Conservation (phyloP, 768 basidiomycete species). For the Kwoniella bestiolae region DNA sequence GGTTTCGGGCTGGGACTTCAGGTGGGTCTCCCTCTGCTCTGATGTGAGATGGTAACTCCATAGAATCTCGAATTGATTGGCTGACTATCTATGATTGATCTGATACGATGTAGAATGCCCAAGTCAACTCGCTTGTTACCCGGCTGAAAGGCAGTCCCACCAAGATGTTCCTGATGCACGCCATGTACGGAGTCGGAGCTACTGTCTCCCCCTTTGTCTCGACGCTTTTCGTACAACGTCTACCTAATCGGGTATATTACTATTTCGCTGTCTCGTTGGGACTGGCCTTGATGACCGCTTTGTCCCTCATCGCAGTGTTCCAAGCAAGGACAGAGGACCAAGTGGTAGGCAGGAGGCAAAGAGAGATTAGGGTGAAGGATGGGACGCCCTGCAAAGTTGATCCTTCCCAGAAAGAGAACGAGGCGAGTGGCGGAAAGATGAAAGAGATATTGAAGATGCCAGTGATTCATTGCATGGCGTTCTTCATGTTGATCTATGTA, state of each 20-base stretch:
- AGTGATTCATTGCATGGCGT: conserved; percentile 51
- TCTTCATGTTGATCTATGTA: conserved; percentile 58
- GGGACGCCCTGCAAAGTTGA: neutral
- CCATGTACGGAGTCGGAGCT: conserved; percentile 60
- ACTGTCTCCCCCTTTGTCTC: conserved; percentile 72
- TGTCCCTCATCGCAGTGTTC: conserved; percentile 66
- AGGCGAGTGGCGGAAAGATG: conserved; percentile 44
- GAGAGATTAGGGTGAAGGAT: neutral
- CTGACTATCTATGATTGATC: too few species aligned
- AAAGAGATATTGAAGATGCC: conserved; percentile 47
- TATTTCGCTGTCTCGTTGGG: conserved; percentile 75
- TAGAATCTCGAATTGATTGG: too few species aligned
- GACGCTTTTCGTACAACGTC: conserved; percentile 68
- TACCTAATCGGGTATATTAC: conserved; percentile 58
- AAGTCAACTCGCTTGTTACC: conserved; percentile 62
- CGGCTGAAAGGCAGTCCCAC: conserved; percentile 59
- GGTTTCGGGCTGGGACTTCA: conserved; percentile 62
- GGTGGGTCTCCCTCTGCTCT: conserved; percentile 56
- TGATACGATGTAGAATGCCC: conserved; percentile 62
- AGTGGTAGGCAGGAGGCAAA: conserved; percentile 52
- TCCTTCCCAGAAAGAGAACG: conserved; percentile 8
- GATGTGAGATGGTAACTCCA: too few species aligned
- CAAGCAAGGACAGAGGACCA: conserved; percentile 73
- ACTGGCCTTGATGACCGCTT: conserved; percentile 66
- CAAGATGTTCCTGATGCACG: conserved; percentile 57